Evolutionary conservation across 2,329 filamentous ascomycete species (phyloP), one percentile per base, ranked within the genome.

Genomic region (Exophiala viscosa): DNA sequence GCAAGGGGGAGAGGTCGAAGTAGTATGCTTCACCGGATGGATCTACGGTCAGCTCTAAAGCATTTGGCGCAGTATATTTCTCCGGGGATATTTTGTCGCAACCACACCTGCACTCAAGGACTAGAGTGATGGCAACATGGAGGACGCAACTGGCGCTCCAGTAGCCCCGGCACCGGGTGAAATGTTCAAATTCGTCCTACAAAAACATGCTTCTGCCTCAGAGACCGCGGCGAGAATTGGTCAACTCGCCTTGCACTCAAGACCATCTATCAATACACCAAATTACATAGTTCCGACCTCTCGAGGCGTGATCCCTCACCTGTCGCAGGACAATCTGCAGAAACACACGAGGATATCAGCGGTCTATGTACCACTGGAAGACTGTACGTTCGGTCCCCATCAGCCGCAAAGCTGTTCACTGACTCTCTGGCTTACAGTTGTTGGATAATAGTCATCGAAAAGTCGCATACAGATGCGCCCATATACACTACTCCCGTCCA

Each of bases 311-410:
- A 76, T 97, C 33, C 90, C 93, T 46, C 93, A 99, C 72, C 73
- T 99, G 59, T 88, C 91, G 2, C 91, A 90, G 35, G 93, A 99
- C 74, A 87, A 87, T 56, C 76, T 93, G 60, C 69, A 72, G 36
- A 84, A 82, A 50, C 76, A 86, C 63, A 84, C 85, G 1, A 68
- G 79, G 4, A 76, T 95, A 54, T 74, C 76, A 23, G 87, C 87
- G 20, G 77, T 88, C 2, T 95, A 95, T 67, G 76, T 93, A 64
- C 88, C 87, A 0, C 74, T 97, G 23, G 93, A 99, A 76, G 93
- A 99, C 70, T 97, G 93, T 96, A 78, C 71, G 87, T 70, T 42
- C 18, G 7, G 7, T 32, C 23, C 41, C 32, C 38, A 49, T 34
- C 17, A 44, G 42, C 50, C 50, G 28, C 20, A 45, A 42, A 40